A percentile compares a stretch with the other conserved stretches of the same genome.
These are phyloP conservation scores for Echinosophora koreensis DNA, from an alignment of 306 rosid species.

Conservation along the genomic window DNA sequence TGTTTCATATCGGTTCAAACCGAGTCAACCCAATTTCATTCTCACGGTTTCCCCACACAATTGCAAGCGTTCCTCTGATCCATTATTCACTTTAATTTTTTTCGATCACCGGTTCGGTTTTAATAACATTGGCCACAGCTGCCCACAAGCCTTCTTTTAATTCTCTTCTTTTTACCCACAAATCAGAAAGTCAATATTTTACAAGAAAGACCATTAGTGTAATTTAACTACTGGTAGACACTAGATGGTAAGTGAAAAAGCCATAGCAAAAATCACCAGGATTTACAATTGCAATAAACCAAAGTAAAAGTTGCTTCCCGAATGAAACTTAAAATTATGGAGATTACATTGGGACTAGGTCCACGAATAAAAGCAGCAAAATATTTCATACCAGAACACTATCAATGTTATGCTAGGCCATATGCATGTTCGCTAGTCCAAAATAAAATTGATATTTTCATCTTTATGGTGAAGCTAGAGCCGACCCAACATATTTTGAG, in stretches of 20 bases:
- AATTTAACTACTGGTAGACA: conserved; percentile 28
- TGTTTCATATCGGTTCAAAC: no score
- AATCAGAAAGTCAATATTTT: conserved; percentile 16
- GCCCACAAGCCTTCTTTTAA: no score
- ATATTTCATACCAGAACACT: neutral
- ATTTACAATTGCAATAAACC: conserved; percentile 93
- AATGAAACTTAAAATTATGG: conserved; percentile 44
- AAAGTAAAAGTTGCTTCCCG: conserved; percentile 91
- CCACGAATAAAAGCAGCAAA: conserved; percentile 22
- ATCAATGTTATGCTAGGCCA: neutral
- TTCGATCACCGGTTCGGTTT: no score
- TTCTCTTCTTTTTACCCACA: no score
- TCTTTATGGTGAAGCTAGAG: neutral
- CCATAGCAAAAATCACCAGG: conserved; percentile 6
- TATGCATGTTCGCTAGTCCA: conserved; percentile 11
- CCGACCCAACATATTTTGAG: no score
- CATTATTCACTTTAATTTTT: no score
- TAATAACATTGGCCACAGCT: no score
- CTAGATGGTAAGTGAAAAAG: neutral
- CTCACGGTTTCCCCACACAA: no score
- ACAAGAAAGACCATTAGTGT: conserved; percentile 27
- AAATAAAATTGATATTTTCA: neutral
- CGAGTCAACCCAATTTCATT: no score
- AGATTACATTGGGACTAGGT: conserved; percentile 38
- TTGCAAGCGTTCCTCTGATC: no score